Evolutionary conservation across 2,329 filamentous ascomycete genomes (phyloP).

Genomic region (Hymenoscyphus repandus): DNA sequence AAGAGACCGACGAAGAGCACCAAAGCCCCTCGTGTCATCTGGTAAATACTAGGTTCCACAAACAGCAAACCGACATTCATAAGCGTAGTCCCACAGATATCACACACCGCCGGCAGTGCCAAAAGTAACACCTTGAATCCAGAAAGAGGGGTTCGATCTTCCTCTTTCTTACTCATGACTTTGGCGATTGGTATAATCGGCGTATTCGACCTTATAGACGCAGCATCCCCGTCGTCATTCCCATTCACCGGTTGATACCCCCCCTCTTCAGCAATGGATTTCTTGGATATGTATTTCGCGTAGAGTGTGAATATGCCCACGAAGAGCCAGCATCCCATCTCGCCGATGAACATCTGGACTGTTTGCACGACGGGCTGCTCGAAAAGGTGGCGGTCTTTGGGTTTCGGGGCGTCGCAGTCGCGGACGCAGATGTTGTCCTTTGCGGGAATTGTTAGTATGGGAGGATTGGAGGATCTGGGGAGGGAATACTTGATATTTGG

Average conservation of each 20-base stretch:
- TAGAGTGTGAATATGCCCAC: constrained; percentile 66
- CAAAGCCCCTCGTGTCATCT: constrained; percentile 94
- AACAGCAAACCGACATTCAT: constrained; percentile 96
- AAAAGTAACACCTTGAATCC: constrained; percentile 71
- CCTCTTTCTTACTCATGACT: constrained; percentile 45
- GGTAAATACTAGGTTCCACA: constrained; percentile 93
- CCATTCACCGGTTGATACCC: constrained; percentile 61
- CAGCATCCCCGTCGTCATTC: constrained; percentile 40
- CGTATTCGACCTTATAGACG: constrained; percentile 40
- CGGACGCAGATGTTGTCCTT: constrained; percentile 96
- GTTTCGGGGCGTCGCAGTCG: constrained; percentile 71
- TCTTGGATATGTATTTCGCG: constrained; percentile 46
- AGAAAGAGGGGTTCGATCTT: constrained; percentile 54
- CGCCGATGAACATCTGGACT: constrained; percentile 95
- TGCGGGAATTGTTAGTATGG: not conserved
- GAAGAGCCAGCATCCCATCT: constrained; percentile 94
- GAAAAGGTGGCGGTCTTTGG: constrained; percentile 65
- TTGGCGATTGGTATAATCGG: constrained; percentile 47
- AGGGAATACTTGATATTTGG: constrained; percentile 79
- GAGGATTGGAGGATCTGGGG: constrained; percentile 1
- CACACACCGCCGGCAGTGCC: constrained; percentile 82
- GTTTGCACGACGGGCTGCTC: constrained; percentile 96
- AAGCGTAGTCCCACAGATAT: constrained; percentile 89
- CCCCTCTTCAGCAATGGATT: constrained; percentile 41
- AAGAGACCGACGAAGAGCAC: constrained; percentile 95